Base-by-base conservation (phyloP, 2,329 filamentous ascomycete genomes). In the Helminthosporium solani region DNA sequence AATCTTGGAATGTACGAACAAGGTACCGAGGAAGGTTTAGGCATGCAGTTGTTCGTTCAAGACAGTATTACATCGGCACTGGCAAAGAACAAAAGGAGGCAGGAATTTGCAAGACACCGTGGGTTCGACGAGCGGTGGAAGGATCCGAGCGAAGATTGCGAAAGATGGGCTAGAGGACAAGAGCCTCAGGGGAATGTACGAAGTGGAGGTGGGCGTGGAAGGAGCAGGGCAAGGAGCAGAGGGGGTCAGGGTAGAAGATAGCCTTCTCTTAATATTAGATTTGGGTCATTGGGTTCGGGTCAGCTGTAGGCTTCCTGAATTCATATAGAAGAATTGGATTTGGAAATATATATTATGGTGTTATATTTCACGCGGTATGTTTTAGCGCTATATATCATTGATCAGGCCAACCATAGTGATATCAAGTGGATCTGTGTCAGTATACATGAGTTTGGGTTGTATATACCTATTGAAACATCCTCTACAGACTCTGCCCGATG, bases 1-100 rank as follows among this genome's bases (percentile, higher is more conserved):
- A 67, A 69, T 23, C 51, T 78, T 11, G 72, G 73, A 0, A 74
- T 76, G 71, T 77, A 76, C 44, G 73, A 75, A 43, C 75, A 78
- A 47, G 67, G 64, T 1, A 57, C 45, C 30, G 58, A 61, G 27
- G 54, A 67, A n/a, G 52, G 49, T 0, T 3, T 64, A 15, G 61
- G 54, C 1, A 72, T 74, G 71, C 70, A 69, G 47, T 53, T 75
- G 30, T 56, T 67, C 31, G 62, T 71, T 9, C 73, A 75, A 44
- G 62, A 64, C 15, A 63, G 58, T n/a, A 54, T 73, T 0, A 59
- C 58, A 11, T 58, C 61, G 6, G 51, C 63, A 42, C 40, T 58
- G 14, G 53, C 40, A 15, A 45, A 53, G 36, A 52, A 55, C 8
- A 52, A 49, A 18, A 42, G 39, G 40, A 42, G 46, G 16, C 38